These are phyloP conservation scores for Crucihimalaya himalaica DNA, from an alignment of 345 rosid species.

Conservation along the genomic window DNA sequence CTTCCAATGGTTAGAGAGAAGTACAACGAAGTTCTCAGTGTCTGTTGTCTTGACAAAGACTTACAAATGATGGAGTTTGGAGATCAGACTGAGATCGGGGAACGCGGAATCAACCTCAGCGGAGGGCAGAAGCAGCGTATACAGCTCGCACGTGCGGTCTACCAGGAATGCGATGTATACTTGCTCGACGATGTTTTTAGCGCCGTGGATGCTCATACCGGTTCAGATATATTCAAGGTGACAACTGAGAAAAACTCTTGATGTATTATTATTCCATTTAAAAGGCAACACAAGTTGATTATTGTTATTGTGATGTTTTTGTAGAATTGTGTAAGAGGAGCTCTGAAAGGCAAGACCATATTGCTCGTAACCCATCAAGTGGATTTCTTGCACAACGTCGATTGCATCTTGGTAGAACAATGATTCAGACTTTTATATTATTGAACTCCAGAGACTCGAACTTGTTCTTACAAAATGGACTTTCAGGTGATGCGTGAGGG, in stretches of 20 bases:
- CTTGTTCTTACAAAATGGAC: constrained; percentile 10
- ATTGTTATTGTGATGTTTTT: constrained; percentile 10
- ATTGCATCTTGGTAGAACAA: constrained; percentile 62
- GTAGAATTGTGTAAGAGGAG: constrained; percentile 92
- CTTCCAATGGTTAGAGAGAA: constrained; percentile 65
- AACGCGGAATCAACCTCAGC: constrained; percentile 94
- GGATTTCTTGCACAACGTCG: constrained; percentile 88
- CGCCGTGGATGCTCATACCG: constrained; percentile 98
- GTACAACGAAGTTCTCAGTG: constrained; percentile 68
- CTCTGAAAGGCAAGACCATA: constrained; percentile 76
- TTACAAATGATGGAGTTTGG: constrained; percentile 95
- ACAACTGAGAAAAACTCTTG: background rate
- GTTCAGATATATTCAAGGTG: constrained; percentile 90
- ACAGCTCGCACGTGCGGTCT: constrained; percentile 92
- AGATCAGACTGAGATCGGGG: constrained; percentile 95
- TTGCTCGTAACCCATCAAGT: constrained; percentile 96
- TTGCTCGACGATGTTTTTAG: constrained; percentile 95
- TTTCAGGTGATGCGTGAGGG: constrained; percentile 93
- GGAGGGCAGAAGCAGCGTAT: constrained; percentile 98
- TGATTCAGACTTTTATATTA: background rate
- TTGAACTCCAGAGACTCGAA: background rate
- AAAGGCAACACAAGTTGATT: constrained; percentile 22
- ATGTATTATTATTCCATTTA: constrained; percentile 9
- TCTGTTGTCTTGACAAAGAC: constrained; percentile 81
- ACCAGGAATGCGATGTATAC: constrained; percentile 84